These are phyloP conservation scores for Aspergillus wentii DNA, from an alignment of 495 filamentous ascomycete genomes.

Conservation along the genomic window DNA sequence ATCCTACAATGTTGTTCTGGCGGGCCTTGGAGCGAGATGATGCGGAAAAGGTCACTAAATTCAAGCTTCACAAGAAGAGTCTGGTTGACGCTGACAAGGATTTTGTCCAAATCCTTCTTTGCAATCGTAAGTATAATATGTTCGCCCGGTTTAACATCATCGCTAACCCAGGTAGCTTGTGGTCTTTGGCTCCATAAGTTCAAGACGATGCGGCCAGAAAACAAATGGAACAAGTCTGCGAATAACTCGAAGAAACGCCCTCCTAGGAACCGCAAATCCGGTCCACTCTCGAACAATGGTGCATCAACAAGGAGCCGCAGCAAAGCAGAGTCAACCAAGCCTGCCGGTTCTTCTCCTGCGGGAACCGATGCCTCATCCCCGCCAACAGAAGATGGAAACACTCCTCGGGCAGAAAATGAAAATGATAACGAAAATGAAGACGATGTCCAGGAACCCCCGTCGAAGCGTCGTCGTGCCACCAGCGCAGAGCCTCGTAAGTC, in stretches of 20 bases:
- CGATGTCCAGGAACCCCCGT: constrained; percentile 21
- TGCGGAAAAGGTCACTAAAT: constrained; percentile 52
- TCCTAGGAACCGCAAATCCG: constrained; percentile 32
- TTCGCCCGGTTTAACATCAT: too few relatives aligned
- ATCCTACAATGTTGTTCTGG: constrained; percentile 56
- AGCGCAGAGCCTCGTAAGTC: constrained; percentile 35
- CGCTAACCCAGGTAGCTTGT: constrained; percentile 55
- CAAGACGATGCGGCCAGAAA: constrained; percentile 74
- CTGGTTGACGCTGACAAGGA: constrained; percentile 58
- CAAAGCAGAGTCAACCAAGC: constrained; percentile 21
- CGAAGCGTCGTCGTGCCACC: constrained; percentile 35
- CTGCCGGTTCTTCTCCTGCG: constrained; percentile 36
- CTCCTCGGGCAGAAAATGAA: constrained; percentile 28
- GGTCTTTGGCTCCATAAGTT: constrained; percentile 90
- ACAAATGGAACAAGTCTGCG: constrained; percentile 67
- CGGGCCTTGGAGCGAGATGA: constrained; percentile 58
- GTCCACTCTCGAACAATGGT: constrained; percentile 24
- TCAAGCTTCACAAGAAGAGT: constrained; percentile 75
- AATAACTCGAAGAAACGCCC: constrained; percentile 39
- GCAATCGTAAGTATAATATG: constrained; percentile 86
- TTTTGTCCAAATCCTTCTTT: constrained; percentile 69
- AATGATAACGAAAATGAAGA: constrained; percentile 22
- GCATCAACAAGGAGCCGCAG: constrained; percentile 28
- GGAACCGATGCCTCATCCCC: constrained; percentile 39
- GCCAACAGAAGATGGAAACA: constrained; percentile 30